Base-by-base conservation (phyloP, 31 red algal genomes). In the Bonnemaisonia californica region DNA sequence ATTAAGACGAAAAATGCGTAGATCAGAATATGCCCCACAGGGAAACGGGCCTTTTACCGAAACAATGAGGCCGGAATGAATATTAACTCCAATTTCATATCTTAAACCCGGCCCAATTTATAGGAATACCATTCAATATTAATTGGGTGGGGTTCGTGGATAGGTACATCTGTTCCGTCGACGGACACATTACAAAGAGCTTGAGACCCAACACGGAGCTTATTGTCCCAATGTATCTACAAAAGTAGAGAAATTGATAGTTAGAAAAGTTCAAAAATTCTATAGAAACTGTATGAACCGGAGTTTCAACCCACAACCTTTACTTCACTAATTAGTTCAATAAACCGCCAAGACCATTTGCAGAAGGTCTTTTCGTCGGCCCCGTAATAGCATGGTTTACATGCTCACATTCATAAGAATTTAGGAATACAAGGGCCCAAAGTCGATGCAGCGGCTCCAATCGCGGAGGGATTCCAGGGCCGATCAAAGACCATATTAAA, bases 331-430 rank as follows among this genome's bases (percentile, higher is more conserved):
- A n/a, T n/a, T 51, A 12, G 13, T 8, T 41, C 36, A 16, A 73
- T 36, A 73, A 47, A 13, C 48, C 48, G 41, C 69, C 69, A 73
- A 39, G 69, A 22, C 69, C 69, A 73, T 47, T 73, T 73, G 12
- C 69, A 36, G 29, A 54, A 73, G 11, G 69, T 73, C 69, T 73
- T 73, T 26, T 73, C 36, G 31, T 13, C 29, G 30, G 12, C 18
- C 18, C 35, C 13, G 39, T 36, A 41, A 73, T 41, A 13, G 39
- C 27, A 26, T 9, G 12, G 39, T 51, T 40, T 9, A 48, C 39
- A 13, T 12, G 12, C 12, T 73, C 31, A n/a, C 18, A 9, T 16
- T 11, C 39, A 36, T 73, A 73, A 51, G 18, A 54, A 24, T 73
- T 73, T 18, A 73, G 69, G 36, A 73, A 73, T 11, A 73, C 9